Base-by-base conservation (phyloP, 805 yeast genomes). In the Ogataea methylovora region DNA sequence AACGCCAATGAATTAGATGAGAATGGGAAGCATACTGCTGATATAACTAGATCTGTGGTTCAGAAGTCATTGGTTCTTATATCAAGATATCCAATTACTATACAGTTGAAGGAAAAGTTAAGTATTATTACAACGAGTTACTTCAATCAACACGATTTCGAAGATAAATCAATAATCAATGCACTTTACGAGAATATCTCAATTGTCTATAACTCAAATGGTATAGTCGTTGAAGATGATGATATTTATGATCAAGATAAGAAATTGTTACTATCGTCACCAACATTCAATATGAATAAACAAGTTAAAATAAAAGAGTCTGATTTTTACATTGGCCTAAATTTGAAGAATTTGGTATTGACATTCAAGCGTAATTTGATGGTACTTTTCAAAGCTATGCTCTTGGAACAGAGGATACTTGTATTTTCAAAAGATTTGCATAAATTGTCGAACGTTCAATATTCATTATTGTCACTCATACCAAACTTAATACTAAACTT, bases 1-100 rank as follows among this genome's bases (percentile, higher is more conserved):
- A 66, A 73, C 27, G 64, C 83, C 1, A 68, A 71, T 20, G 80
- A 79, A 20, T 61, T 90, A 37, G 51, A 38, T 21, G 33, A 39
- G 14, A 44, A 48, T 15, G 27, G 41, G 17, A 54, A 46, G 33
- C 13, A 23, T 17, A 23, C 27, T 13, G 9, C 14, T 6, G 87
- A 82, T 39, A 72, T 83, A 20, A 84, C 94, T 0, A 65, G 98
- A 37, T 82, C 95, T 2, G 78, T 86, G 0, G 88, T 92, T 3
- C 98, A 92, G 49, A 92, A 92, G 51, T 80, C 95, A 0, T 73
- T 92, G 20, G 95, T 92, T 5, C 79, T 92, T 25, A 72, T 92
- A n/a, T 73, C 84, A 4, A 70, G 84, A 38, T 81, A 82, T 53
- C 97, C 98, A 2, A 76, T 92, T 2, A 86, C 85, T 50, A 81